A percentile compares a stretch with the other conserved stretches of the same genome.
Conservation (phyloP, 192 early-diverging fungal species). For the Geranomyces variabilis region DNA sequence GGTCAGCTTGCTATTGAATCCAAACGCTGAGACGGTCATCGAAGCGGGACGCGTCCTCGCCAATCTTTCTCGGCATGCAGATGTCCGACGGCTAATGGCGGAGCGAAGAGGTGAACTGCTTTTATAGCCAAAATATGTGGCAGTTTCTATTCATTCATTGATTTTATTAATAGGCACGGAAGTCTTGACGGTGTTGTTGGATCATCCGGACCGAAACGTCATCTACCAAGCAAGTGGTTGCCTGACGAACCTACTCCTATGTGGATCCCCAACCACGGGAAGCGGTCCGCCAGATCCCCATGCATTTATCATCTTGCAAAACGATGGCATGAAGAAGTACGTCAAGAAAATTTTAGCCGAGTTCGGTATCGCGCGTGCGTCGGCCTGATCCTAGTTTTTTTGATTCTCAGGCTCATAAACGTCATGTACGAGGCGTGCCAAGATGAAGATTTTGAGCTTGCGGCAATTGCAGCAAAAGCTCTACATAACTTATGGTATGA, state of each 20-base stretch:
- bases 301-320: conserved; percentile 9
- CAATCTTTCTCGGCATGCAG: conserved; percentile 40
- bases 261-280: neutral
- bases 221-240: conserved; percentile 47
- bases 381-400: neutral
- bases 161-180: conserved; percentile 35
- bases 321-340: conserved; percentile 33
- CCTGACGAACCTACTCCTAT: conserved; percentile 40
- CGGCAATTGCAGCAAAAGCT: conserved; percentile 26
- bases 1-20: conserved; percentile 42
- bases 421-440: conserved; percentile 16
- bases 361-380: neutral
- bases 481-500: conserved; percentile 38
- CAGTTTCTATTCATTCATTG: neutral
- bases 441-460: conserved; percentile 17
- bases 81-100: conserved; percentile 22
- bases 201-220: conserved; percentile 39
- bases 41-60: conserved; percentile 43
- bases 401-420: conserved; percentile 32
- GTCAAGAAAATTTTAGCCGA: neutral
- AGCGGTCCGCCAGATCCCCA: neutral
- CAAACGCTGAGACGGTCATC: conserved; percentile 46
- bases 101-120: conserved; percentile 5
- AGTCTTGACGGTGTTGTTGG: conserved; percentile 45
- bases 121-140: no score